Evolutionary conservation across 495 filamentous ascomycete species (phyloP).

Genomic region (Neurospora terricola): DNA sequence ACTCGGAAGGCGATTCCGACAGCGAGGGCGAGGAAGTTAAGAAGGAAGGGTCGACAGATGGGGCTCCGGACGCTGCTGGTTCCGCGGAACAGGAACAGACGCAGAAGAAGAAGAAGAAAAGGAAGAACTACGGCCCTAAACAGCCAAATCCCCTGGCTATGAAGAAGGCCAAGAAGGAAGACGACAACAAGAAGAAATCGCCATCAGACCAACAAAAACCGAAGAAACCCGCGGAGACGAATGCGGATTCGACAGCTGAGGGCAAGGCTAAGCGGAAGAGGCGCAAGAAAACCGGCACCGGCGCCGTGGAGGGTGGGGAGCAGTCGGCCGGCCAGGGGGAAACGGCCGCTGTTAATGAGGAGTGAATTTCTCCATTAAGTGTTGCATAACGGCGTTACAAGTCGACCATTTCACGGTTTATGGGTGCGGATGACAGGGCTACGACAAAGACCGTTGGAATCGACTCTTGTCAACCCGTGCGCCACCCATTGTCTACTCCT

Average conservation of each 20-base stretch:
- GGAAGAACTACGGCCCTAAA: conserved; percentile 54
- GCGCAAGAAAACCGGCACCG: conserved; percentile 27
- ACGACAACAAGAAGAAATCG: background rate
- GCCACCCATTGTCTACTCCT: background rate
- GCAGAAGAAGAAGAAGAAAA: conserved; percentile 49
- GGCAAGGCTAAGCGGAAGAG: conserved; percentile 34
- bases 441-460: background rate
- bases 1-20: conserved; percentile 12
- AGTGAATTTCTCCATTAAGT: background rate
- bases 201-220: conserved; percentile 6
- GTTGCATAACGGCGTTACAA: background rate
- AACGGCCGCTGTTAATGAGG: conserved; percentile 9
- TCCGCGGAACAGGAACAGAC: conserved; percentile 10
- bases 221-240: conserved; percentile 6
- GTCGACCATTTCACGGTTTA: background rate
- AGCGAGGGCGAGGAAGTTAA: conserved; percentile 15
- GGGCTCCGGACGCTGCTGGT: conserved; percentile 1
- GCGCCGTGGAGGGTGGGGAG: conserved; percentile 2
- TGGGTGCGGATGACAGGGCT: background rate
- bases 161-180: conserved; percentile 50
- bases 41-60: conserved; percentile 5
- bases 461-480: background rate
- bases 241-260: conserved; percentile 11
- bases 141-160: conserved; percentile 83
- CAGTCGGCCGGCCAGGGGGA: conserved; percentile 8